Evolutionary conservation across 768 basidiomycete species (phyloP).

Genomic region (Tubosaeta sp.): DNA sequence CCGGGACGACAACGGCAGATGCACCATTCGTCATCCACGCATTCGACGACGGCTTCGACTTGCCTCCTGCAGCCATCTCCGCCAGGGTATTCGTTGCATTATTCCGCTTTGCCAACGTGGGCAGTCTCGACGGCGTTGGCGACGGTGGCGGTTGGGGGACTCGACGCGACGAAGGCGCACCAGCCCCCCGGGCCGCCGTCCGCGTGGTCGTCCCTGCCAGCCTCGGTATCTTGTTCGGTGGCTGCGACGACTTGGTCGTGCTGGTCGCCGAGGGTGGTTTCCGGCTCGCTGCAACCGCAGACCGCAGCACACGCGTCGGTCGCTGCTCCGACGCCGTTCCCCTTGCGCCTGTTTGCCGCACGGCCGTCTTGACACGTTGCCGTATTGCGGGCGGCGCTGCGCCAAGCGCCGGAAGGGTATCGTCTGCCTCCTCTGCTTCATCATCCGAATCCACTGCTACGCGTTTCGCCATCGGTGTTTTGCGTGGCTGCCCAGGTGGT

Average conservation of each 20-base stretch:
- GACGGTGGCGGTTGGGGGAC: constrained; percentile 50
- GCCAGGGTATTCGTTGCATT: constrained; percentile 42
- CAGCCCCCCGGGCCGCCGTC: constrained; percentile 35
- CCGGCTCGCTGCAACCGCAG: constrained; percentile 53
- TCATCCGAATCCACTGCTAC: constrained; percentile 63
- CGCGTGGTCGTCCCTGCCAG: constrained; percentile 51
- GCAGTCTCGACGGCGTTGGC: constrained; percentile 72
- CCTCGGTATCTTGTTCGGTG: constrained; percentile 66
- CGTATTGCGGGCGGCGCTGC: constrained; percentile 38
- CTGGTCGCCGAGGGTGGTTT: constrained; percentile 43
- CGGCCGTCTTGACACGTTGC: constrained; percentile 36
- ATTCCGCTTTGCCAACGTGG: constrained; percentile 63
- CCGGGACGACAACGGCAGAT: constrained; percentile 64
- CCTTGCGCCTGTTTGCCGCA: constrained; percentile 39
- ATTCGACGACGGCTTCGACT: constrained; percentile 40
- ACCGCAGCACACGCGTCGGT: constrained; percentile 70
- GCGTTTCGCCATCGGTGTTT: constrained; percentile 80
- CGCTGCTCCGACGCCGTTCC: constrained; percentile 68
- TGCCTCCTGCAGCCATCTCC: constrained; percentile 43
- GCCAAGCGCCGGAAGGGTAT: constrained; percentile 61
- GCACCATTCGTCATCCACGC: constrained; percentile 78
- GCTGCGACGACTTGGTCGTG: constrained; percentile 42
- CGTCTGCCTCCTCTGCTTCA: constrained; percentile 55
- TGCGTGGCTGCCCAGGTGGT: constrained; percentile 81
- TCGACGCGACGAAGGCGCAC: constrained; percentile 32